phyloP scores from a whole-genome alignment of 306 rosid genomes.

The Phaseolus lunatus region DNA sequence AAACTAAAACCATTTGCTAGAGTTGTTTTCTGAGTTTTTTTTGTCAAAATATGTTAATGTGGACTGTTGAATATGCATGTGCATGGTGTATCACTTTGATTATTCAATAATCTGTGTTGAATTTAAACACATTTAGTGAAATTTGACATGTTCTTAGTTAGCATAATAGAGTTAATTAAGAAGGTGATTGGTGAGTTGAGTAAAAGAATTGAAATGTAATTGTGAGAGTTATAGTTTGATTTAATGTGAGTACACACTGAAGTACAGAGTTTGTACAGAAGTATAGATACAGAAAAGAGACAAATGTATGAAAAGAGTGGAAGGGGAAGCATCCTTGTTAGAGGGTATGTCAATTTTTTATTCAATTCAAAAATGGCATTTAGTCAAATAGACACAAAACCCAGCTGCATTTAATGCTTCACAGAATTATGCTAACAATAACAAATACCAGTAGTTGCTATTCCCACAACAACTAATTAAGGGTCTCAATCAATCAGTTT shows the following conservation, averaged over 20 bases:
- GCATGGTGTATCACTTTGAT: conserved; percentile 2
- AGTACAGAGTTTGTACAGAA: conserved; percentile 53
- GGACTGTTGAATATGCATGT: conserved; percentile 16
- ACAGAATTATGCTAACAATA: conserved; percentile 15
- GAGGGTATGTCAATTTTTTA: background rate
- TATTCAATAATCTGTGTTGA: conserved; percentile 6
- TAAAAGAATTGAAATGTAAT: background rate
- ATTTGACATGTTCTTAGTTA: background rate
- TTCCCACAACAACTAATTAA: conserved; percentile 8
- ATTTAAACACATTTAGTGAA: background rate
- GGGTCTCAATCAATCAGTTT: conserved; percentile 2
- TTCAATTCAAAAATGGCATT: background rate
- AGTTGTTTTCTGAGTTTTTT: background rate
- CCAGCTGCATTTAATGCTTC: conserved; percentile 45
- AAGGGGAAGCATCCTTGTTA: conserved; percentile 43
- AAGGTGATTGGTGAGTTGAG: background rate
- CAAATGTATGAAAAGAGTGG: too few relatives aligned
- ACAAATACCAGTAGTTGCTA: background rate
- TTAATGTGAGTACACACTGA: conserved; percentile 50
- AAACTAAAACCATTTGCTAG: background rate
- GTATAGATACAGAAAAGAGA: background rate
- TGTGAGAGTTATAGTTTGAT: conserved; percentile 6
- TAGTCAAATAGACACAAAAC: conserved; percentile 42
- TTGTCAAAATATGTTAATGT: background rate
- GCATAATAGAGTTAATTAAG: background rate